phyloP scores from a whole-genome alignment of 129 eudicot genomes.

The Smallanthus sonchifolius region DNA sequence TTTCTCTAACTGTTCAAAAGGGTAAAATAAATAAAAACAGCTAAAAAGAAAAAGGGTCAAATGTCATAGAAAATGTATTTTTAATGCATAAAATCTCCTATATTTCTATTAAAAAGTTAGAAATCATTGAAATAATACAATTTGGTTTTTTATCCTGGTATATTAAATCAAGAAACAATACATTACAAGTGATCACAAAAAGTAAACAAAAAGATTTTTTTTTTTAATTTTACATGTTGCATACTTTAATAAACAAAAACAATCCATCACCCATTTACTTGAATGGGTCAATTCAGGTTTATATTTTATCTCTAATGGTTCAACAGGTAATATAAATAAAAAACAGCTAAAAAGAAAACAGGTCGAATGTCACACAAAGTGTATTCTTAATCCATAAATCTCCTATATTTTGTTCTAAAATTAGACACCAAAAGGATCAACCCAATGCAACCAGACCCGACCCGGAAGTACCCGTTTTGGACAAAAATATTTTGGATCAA shows the following conservation, averaged over 20 bases:
- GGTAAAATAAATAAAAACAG: not conserved
- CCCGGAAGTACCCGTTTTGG: not conserved
- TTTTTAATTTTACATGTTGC: not conserved
- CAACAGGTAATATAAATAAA: not conserved
- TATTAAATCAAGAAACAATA: conserved; percentile 27
- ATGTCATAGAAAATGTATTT: not conserved
- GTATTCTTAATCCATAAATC: not conserved
- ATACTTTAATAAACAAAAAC: not conserved
- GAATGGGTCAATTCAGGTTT: not conserved
- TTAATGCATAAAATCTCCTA: not conserved
- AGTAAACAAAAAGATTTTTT: not conserved
- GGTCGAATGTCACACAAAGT: not conserved
- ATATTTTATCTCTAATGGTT: not conserved
- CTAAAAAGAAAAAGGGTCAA: not conserved
- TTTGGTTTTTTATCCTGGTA: conserved; percentile 46
- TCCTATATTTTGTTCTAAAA: not conserved
- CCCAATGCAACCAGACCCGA: not conserved
- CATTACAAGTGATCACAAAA: not conserved
- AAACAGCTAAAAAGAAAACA: not conserved
- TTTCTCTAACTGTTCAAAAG: not conserved
- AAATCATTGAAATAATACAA: too few relatives aligned
- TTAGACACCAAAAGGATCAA: not conserved
- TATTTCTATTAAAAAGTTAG: too few relatives aligned
- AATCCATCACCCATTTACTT: not conserved
- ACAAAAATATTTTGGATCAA: not conserved